Evolutionary conservation across 495 filamentous ascomycete species (phyloP).

Genomic region (Penicillium manginii): DNA sequence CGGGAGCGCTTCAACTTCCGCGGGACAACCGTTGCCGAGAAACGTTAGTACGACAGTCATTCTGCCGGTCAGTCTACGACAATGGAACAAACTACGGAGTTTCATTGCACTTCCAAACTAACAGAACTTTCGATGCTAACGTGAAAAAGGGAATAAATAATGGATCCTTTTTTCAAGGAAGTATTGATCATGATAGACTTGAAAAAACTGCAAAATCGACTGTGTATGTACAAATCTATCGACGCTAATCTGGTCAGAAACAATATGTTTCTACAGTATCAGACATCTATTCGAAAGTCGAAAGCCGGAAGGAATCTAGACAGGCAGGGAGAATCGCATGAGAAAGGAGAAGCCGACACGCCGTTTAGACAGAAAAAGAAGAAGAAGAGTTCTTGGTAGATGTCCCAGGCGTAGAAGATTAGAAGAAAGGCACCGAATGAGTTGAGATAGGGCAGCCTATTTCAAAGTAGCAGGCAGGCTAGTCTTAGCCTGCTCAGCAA

Average conservation of each 20-base stretch:
- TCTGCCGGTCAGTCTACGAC: neutral
- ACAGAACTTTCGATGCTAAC: neutral
- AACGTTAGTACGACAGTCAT: neutral
- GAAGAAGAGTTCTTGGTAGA: slow-evolving; percentile 14
- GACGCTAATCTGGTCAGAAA: slow-evolving; percentile 6
- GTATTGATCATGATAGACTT: neutral
- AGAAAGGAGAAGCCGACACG: slow-evolving; percentile 29
- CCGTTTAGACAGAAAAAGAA: slow-evolving; percentile 21
- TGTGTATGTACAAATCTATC: slow-evolving; percentile 17
- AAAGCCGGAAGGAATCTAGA: slow-evolving; percentile 21
- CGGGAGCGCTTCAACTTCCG: slow-evolving; percentile 4
- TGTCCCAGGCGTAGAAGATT: slow-evolving; percentile 6
- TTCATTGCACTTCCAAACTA: neutral
- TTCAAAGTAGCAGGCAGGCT: slow-evolving; percentile 51
- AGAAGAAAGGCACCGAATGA: neutral
- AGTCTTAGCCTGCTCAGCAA: slow-evolving; percentile 42
- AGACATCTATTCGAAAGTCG: neutral
- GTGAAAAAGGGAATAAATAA: neutral
- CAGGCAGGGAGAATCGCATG: slow-evolving; percentile 17
- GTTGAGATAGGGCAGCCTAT: slow-evolving; percentile 23
- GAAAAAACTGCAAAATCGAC: neutral
- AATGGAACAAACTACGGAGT: neutral
- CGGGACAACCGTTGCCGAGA: slow-evolving; percentile 22
- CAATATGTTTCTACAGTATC: slow-evolving; percentile 6
- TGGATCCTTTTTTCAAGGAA: no score